Evolutionary conservation across 78 protist genomes (phyloP).

Genomic region (Dictyostelium intermedium): DNA sequence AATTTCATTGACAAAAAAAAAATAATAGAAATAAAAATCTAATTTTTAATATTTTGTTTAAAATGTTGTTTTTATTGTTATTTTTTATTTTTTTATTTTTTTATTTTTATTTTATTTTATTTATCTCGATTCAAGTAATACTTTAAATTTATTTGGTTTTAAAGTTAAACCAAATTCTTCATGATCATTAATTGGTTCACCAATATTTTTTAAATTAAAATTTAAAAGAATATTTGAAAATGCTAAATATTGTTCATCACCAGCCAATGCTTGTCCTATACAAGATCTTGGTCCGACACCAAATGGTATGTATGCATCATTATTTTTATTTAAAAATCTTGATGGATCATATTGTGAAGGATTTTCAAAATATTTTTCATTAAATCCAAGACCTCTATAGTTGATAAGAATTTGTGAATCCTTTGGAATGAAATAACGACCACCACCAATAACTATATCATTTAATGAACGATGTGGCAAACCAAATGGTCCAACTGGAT

Average conservation of each 20-base stretch:
- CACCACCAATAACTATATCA: background rate
- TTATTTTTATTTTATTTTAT: background rate
- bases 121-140: background rate
- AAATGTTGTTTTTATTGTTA: background rate
- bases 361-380: constrained; percentile 8
- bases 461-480: constrained; percentile 13
- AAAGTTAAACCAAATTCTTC: constrained; percentile 10
- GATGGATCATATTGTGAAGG: background rate
- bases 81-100: background rate
- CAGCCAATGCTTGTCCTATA: background rate
- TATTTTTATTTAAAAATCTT: constrained; percentile 4
- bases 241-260: background rate
- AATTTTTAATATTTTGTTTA: background rate
- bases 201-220: background rate
- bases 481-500: constrained; percentile 25
- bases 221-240: background rate
- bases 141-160: background rate
- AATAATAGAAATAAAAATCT: background rate
- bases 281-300: background rate
- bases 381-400: background rate
- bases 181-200: constrained; percentile 2
- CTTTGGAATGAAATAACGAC: constrained; percentile 13
- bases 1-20: constrained; percentile 16
- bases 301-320: constrained; percentile 11
- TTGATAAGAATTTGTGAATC: background rate